Conservation (phyloP, 2,329 filamentous ascomycete species). For the Fusarium paranaense region DNA sequence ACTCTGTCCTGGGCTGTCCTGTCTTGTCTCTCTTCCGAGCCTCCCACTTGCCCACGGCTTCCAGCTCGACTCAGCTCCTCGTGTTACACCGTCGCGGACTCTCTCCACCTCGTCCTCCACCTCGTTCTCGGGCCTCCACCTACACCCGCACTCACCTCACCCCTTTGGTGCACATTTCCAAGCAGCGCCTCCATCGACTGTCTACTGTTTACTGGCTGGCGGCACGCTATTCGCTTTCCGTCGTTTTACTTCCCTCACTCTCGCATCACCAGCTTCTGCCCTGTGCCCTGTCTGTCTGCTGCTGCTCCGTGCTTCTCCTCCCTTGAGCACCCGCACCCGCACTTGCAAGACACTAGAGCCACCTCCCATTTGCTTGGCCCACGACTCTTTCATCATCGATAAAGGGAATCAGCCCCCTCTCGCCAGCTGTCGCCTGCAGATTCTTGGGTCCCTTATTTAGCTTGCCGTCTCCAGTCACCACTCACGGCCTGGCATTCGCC, state of each 20-base stretch:
- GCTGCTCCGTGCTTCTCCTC: slow-evolving; percentile 25
- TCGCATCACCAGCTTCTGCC: slow-evolving; percentile 22
- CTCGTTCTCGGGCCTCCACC: slow-evolving; percentile 2
- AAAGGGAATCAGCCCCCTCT: slow-evolving; percentile 41
- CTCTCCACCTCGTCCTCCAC: slow-evolving; percentile 34
- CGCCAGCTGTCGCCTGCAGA: slow-evolving; percentile 34
- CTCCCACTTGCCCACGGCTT: slow-evolving; percentile 4
- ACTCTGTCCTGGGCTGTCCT: slow-evolving; percentile 15
- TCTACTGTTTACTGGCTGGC: slow-evolving; percentile 14
- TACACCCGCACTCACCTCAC: background rate
- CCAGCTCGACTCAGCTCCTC: slow-evolving; percentile 33
- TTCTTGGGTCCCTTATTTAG: slow-evolving; percentile 30
- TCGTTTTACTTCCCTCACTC: slow-evolving; percentile 26
- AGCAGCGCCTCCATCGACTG: slow-evolving; percentile 29
- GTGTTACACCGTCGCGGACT: slow-evolving; percentile 31
- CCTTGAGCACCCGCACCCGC: slow-evolving; percentile 1
- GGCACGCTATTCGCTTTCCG: slow-evolving; percentile 22
- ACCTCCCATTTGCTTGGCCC: slow-evolving; percentile 37
- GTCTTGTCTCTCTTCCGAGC: slow-evolving; percentile 11
- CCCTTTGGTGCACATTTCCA: slow-evolving; percentile 5
- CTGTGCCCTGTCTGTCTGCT: slow-evolving; percentile 7
- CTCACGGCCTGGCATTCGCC: slow-evolving; percentile 32
- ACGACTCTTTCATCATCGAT: slow-evolving; percentile 45
- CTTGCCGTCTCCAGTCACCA: slow-evolving; percentile 33
- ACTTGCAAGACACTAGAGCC: slow-evolving; percentile 31